phyloP scores from a whole-genome alignment of 345 rosid species.

The Murraya paniculata region DNA sequence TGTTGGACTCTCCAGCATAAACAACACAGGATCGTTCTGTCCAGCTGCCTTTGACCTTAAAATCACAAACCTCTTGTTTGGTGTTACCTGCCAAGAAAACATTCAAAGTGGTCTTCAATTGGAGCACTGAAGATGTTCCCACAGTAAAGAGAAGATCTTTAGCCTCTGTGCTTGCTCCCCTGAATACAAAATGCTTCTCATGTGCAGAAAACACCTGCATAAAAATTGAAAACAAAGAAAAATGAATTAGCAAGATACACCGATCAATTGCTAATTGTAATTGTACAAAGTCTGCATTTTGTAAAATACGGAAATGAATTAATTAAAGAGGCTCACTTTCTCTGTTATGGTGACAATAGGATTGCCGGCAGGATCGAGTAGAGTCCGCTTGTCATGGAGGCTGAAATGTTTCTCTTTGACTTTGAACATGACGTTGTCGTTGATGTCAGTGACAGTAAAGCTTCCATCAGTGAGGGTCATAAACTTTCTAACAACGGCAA shows the following conservation, averaged over 20 bases:
- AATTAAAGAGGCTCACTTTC: background rate
- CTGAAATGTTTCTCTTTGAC: constrained; percentile 20
- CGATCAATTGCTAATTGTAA: background rate
- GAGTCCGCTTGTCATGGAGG: constrained; percentile 11
- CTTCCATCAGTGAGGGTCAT: constrained; percentile 13
- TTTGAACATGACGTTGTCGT: constrained; percentile 24
- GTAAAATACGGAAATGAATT: background rate
- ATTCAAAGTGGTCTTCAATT: constrained; percentile 38
- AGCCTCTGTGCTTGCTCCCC: constrained; percentile 42
- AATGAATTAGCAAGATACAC: background rate
- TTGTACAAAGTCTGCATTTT: background rate
- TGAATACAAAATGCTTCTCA: constrained; percentile 46
- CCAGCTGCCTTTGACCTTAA: constrained; percentile 46
- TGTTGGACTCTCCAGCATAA: constrained; percentile 42
- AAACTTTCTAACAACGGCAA: constrained; percentile 22
- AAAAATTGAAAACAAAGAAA: background rate
- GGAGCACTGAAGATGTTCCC: constrained; percentile 36
- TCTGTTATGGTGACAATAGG: constrained; percentile 14
- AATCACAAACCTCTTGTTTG: constrained; percentile 35
- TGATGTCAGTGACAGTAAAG: constrained; percentile 19
- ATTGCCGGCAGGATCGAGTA: constrained; percentile 22
- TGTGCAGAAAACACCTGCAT: constrained; percentile 27
- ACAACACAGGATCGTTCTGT: constrained; percentile 36
- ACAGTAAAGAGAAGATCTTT: constrained; percentile 38
- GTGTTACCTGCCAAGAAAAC: constrained; percentile 43